Base-by-base conservation (phyloP, 176 grass and related monocot species). In the Pontederia paniculata region DNA sequence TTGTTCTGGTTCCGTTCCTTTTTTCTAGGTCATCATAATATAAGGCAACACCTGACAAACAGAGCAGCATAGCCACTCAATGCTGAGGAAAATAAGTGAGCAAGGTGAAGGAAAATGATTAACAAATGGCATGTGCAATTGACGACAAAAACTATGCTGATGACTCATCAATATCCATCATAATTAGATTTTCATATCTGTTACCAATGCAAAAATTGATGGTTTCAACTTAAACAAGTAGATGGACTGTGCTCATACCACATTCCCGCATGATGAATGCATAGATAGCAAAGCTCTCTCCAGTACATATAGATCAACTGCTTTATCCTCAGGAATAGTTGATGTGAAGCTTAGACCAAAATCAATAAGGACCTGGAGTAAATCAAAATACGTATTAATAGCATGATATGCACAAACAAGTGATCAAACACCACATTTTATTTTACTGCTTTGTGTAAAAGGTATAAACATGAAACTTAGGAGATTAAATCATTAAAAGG, bases 201-300 rank as follows among this genome's bases (percentile, higher is more conserved):
- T 37, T 37, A 5, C 28, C 7, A 37, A 6, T 37, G n/a, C n/a
- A n/a, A n/a, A 37, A 3, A 37, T 37, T 37, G 7, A 37, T 37
- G 28, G 28, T 6, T 37, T 37, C 52, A 25, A 22, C 48, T 5
- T 21, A 17, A n/a, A 43, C 16, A 70, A 63, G 47, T 42, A 14
- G 57, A 16, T 15, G 12, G 52, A 16, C 23, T 45, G 8, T 43
- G n/a, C 61, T 37, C 76, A 80, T 81, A 97, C 91, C 73, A 97
- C 80, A 63, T 79, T 71, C 19, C 82, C 86, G 68, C 86, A 90
- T 22, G 91, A 97, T 2, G 91, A 97, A 81, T 97, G 91, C 91
- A 90, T 97, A 13, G 91, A 88, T 68, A 97, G 51, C 60, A 97
- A 78, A 59, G 86, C 91, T 86, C 91, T 90, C 77, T 97, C 91